Percentiles rank a stretch among this genome's conserved stretches.
phyloP scores from a whole-genome alignment of 139 green algal genomes.

The Picochlorum sp. region DNA sequence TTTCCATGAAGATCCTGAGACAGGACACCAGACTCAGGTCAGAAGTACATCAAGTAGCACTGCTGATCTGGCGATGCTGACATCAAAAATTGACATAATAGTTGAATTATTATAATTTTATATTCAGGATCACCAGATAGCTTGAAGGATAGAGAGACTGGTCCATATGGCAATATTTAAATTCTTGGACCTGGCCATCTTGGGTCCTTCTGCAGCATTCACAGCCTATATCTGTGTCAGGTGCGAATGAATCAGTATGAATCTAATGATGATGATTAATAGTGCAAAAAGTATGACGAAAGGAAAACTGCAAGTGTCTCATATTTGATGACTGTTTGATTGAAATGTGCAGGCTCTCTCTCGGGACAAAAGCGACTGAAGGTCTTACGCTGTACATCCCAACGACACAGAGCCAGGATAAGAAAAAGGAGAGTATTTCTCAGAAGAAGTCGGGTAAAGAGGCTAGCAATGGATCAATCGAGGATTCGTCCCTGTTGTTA shows the following conservation, averaged over 20 bases:
- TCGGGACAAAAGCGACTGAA: neutral
- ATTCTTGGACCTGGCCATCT: neutral
- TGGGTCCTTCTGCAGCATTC: neutral
- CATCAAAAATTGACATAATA: no score
- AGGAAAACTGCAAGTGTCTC: no score
- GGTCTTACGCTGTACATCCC: neutral
- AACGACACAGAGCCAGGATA: neutral
- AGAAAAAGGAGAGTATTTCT: neutral
- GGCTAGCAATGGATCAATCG: neutral
- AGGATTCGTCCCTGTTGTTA: neutral
- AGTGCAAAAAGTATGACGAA: no score
- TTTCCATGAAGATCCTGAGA: no score
- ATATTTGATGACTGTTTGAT: neutral
- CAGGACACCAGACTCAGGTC: no score
- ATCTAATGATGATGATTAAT: no score
- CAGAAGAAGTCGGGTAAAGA: neutral
- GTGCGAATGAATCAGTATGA: no score
- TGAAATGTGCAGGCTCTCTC: neutral
- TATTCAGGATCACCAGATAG: no score
- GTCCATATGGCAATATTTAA: neutral
- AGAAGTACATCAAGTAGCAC: no score
- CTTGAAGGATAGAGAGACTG: no score
- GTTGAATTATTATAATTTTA: no score
- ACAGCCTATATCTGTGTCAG: neutral
- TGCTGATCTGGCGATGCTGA: no score